Evolutionary conservation across 768 basidiomycete species (phyloP).

Genomic region (Lentinula sp.): DNA sequence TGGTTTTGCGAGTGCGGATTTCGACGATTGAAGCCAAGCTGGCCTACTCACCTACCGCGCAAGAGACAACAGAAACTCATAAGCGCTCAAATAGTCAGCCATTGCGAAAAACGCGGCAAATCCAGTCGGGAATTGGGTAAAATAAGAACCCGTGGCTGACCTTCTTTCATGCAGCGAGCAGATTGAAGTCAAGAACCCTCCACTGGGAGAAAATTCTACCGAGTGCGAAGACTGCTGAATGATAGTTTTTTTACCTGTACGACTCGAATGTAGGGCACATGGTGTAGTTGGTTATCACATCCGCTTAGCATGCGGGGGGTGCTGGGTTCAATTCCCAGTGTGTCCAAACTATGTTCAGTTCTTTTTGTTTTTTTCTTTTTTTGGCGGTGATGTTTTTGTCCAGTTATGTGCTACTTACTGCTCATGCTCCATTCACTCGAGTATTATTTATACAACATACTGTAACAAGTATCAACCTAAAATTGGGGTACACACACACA

Average conservation of each 20-base stretch:
- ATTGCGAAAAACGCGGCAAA: background rate
- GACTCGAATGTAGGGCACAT: constrained; percentile 18
- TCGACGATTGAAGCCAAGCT: too few relatives aligned
- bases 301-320: constrained; percentile 19
- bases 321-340: constrained; percentile 9
- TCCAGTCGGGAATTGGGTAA: background rate
- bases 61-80: too few relatives aligned
- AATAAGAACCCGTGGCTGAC: too few relatives aligned
- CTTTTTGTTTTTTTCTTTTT: background rate
- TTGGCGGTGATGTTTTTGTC: background rate
- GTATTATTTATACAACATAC: background rate
- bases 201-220: too few relatives aligned
- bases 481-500: background rate
- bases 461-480: background rate
- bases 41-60: too few relatives aligned
- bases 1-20: too few relatives aligned
- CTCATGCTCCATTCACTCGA: background rate
- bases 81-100: too few relatives aligned
- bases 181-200: too few relatives aligned
- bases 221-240: too few relatives aligned
- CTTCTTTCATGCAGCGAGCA: too few relatives aligned
- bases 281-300: constrained; percentile 26
- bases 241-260: too few relatives aligned
- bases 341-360: background rate
- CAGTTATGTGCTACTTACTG: background rate